phyloP scores from a whole-genome alignment of 2,329 filamentous ascomycete genomes.

The Pseudogymnoascus sp. region DNA sequence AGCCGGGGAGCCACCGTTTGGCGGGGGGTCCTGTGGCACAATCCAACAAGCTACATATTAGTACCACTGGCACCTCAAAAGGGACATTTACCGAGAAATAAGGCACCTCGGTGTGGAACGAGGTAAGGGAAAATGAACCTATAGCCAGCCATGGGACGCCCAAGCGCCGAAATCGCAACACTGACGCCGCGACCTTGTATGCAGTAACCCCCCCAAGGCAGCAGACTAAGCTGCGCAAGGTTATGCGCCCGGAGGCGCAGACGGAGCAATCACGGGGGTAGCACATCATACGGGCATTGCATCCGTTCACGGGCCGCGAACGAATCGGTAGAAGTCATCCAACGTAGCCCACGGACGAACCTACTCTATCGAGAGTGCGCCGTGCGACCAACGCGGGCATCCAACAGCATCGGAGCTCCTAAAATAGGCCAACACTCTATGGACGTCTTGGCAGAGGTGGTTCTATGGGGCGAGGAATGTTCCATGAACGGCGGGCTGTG shows the following conservation, averaged over 20 bases:
- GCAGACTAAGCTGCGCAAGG: background rate
- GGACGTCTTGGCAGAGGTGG: background rate
- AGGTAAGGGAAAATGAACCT: background rate
- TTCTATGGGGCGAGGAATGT: conserved; percentile 5
- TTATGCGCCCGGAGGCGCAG: background rate
- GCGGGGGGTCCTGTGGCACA: background rate
- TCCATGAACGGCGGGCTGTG: background rate
- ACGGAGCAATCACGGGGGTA: background rate
- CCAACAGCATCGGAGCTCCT: background rate
- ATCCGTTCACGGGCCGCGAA: background rate
- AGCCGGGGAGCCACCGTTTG: background rate
- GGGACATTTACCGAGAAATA: background rate
- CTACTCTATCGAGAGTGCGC: background rate
- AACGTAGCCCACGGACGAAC: background rate
- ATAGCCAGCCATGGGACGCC: background rate
- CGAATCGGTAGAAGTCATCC: background rate
- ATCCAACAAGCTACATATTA: conserved; percentile 1
- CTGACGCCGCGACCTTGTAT: background rate
- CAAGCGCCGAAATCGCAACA: background rate
- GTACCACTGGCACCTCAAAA: background rate
- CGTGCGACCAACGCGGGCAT: background rate
- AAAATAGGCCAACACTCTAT: background rate
- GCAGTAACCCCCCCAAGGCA: background rate
- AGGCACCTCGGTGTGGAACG: background rate
- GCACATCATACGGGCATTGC: background rate